phyloP scores from a whole-genome alignment of 2,329 filamentous ascomycete genomes.

The Boeremia lycopersici region DNA sequence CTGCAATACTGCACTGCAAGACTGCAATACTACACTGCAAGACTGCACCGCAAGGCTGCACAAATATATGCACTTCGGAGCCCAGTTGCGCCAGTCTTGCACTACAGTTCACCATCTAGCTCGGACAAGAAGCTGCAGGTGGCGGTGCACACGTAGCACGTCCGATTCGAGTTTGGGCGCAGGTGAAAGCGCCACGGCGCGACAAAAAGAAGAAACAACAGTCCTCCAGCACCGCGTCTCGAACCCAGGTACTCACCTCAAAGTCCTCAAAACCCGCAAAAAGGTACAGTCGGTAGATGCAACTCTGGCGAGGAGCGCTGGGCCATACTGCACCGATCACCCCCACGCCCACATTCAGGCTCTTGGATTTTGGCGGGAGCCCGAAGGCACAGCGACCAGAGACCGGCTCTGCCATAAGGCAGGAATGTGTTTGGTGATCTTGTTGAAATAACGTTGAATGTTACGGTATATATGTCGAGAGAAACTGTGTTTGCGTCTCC shows the following conservation, averaged over 20 bases:
- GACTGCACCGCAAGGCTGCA: too few relatives aligned
- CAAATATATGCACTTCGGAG: not conserved
- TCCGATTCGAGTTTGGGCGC: not conserved
- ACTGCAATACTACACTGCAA: too few relatives aligned
- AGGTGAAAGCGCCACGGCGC: constrained; percentile 1
- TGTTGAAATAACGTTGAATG: not conserved
- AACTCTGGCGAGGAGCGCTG: constrained; percentile 10
- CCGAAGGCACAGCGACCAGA: constrained; percentile 5
- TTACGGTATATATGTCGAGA: not conserved
- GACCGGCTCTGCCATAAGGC: not conserved
- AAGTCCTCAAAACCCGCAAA: not conserved
- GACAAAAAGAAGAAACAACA: not conserved
- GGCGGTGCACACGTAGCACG: not conserved
- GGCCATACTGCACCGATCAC: constrained; percentile 1
- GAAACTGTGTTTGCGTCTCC: not conserved
- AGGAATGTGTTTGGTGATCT: constrained; percentile 2
- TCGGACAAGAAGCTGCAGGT: not conserved
- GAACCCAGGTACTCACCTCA: not conserved
- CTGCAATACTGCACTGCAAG: too few relatives aligned
- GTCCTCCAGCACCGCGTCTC: not conserved
- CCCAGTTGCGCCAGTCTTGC: not conserved
- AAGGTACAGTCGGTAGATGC: constrained; percentile 3
- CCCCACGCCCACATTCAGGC: not conserved
- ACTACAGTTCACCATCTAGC: not conserved
- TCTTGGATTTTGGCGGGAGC: not conserved